A percentile compares a stretch with the other conserved stretches of the same genome.
Conservation (phyloP, 2,329 filamentous ascomycete species). For the Colletotrichum camelliae region DNA sequence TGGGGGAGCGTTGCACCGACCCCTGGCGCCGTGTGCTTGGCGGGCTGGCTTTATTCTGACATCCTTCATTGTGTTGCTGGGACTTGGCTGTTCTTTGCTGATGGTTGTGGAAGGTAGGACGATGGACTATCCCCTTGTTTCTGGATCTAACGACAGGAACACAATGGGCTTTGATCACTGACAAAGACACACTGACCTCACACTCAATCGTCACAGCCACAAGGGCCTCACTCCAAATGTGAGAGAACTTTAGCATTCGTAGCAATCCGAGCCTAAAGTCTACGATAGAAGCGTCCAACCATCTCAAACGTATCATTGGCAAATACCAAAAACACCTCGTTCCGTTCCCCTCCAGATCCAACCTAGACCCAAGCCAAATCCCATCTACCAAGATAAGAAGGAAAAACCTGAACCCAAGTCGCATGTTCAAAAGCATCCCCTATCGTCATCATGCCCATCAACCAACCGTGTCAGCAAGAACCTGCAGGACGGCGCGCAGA, state of each 20-base stretch:
- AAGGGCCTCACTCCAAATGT: background rate
- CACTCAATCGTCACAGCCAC: accelerated
- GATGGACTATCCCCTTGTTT: background rate
- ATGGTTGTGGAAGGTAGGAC: background rate
- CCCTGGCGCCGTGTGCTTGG: background rate
- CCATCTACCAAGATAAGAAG: background rate
- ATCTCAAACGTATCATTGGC: background rate
- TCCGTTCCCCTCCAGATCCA: background rate
- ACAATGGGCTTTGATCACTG: background rate
- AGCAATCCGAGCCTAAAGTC: background rate
- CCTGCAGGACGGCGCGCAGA: background rate
- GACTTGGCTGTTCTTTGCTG: background rate
- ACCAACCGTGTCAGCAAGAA: background rate
- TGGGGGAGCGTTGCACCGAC: background rate
- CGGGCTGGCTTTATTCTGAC: background rate
- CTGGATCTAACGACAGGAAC: background rate
- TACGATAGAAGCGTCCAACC: background rate
- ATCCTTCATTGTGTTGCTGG: background rate
- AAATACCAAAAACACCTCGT: background rate
- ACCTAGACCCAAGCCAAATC: background rate
- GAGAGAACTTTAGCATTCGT: background rate
- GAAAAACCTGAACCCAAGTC: background rate
- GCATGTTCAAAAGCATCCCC: background rate
- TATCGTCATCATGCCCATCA: background rate
- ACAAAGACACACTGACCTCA: background rate